Percentiles rank a stretch among this genome's conserved stretches.
These are phyloP conservation scores for Stipa capillata DNA, from an alignment of 176 grass and related monocot species.

Conservation along the genomic window DNA sequence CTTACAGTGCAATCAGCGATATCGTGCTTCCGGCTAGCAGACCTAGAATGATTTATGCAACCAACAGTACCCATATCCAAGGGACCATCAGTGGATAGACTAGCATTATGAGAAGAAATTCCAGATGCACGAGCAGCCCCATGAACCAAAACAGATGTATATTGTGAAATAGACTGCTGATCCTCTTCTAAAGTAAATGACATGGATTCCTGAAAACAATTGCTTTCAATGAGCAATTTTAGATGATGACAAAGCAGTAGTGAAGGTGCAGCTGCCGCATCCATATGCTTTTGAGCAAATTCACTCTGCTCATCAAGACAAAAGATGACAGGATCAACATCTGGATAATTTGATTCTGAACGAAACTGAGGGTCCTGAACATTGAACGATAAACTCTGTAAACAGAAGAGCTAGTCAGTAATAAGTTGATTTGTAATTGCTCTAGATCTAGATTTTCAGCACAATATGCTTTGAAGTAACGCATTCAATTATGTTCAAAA, in stretches of 20 bases:
- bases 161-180: slow-evolving; percentile 17
- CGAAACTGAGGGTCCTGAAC: background rate
- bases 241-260: slow-evolving; percentile 34
- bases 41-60: slow-evolving; percentile 21
- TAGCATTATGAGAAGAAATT: too few relatives aligned
- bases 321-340: slow-evolving; percentile 27
- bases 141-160: slow-evolving; percentile 11
- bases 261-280: slow-evolving; percentile 21
- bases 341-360: slow-evolving; percentile 29
- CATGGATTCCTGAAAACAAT: too few relatives aligned
- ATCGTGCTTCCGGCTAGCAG: slow-evolving; percentile 13
- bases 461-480: background rate
- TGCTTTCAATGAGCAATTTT: slow-evolving; percentile 34
- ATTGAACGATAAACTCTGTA: slow-evolving; percentile 20
- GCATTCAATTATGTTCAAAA: background rate
- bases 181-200: slow-evolving; percentile 29
- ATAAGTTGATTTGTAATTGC: background rate
- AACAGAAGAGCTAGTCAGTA: slow-evolving; percentile 9
- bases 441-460: background rate
- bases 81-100: too few relatives aligned
- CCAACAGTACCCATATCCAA: slow-evolving; percentile 1
- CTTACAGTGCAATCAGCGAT: slow-evolving; percentile 6
- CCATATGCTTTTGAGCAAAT: slow-evolving; percentile 18
- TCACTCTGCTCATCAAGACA: slow-evolving; percentile 18
- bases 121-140: too few relatives aligned